Evolutionary conservation across 495 filamentous ascomycete species (phyloP).

Genomic region (Penicillium roqueforti): DNA sequence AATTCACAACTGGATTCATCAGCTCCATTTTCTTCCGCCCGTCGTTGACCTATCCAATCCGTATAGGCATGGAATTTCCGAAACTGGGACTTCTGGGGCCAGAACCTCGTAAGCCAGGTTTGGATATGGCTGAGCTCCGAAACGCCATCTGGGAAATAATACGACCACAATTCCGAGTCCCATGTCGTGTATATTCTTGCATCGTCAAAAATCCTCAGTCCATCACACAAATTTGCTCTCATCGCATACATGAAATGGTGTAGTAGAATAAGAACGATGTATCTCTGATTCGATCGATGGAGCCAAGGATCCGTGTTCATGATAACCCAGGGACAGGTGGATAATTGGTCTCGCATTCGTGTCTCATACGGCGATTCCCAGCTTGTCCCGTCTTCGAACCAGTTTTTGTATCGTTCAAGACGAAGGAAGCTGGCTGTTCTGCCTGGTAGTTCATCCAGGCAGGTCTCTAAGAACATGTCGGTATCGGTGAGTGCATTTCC

Average conservation of each 20-base stretch:
- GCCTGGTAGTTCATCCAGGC: background rate
- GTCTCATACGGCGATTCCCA: background rate
- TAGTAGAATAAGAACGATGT: background rate
- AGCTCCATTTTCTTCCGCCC: background rate
- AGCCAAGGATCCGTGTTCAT: background rate
- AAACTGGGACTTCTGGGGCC: background rate
- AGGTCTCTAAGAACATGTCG: background rate
- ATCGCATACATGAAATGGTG: background rate
- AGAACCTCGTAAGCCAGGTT: background rate
- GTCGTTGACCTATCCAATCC: background rate
- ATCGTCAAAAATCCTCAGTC: background rate
- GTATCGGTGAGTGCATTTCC: background rate
- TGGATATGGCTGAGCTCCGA: background rate
- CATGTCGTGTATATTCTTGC: background rate
- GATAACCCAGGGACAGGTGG: background rate
- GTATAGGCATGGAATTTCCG: background rate
- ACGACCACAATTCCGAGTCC: background rate
- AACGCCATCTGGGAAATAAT: background rate
- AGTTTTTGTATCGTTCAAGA: background rate
- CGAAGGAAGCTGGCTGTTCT: background rate
- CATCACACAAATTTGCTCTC: background rate
- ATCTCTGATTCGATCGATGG: background rate
- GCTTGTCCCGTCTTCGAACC: background rate
- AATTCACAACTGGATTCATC: background rate
- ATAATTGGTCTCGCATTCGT: background rate